phyloP scores from a whole-genome alignment of 1,284 basidiomycete species.

The Naganishia liquefaciens region DNA sequence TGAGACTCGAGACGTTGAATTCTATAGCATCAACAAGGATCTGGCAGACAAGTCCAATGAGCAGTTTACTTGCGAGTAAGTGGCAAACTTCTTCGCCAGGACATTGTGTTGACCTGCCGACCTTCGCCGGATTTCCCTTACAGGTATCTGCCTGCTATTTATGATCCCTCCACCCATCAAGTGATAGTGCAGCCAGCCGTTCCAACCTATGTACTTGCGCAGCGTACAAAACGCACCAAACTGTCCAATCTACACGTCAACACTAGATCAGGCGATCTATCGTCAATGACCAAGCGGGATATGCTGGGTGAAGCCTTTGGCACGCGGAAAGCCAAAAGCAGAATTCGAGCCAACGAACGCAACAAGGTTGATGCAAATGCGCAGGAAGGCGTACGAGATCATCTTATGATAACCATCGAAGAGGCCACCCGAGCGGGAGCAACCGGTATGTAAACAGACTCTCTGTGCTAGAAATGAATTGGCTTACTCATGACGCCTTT shows the following conservation, averaged over 20 bases:
- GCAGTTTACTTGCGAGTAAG: constrained; percentile 56
- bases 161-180: constrained; percentile 68
- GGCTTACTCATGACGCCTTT: not conserved
- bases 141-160: constrained; percentile 55
- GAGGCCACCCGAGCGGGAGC: constrained; percentile 67
- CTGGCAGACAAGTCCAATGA: constrained; percentile 57
- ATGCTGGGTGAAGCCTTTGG: constrained; percentile 88
- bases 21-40: constrained; percentile 59
- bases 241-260: constrained; percentile 33
- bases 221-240: constrained; percentile 78
- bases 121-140: not conserved
- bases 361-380: constrained; percentile 82
- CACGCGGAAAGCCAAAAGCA: constrained; percentile 84
- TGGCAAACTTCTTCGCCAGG: not conserved
- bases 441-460: constrained; percentile 57
- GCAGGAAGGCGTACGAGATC: constrained; percentile 74
- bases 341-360: constrained; percentile 77
- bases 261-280: constrained; percentile 2
- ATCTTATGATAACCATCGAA: constrained; percentile 77
- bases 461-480: no score
- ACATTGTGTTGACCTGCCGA: not conserved
- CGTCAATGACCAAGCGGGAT: constrained; percentile 62
- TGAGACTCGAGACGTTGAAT: constrained; percentile 68
- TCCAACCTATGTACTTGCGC: constrained; percentile 71
- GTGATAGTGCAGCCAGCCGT: constrained; percentile 66